These are phyloP conservation scores for Epichloe sp. DNA, from an alignment of 2,329 filamentous ascomycete genomes.

Conservation along the genomic window DNA sequence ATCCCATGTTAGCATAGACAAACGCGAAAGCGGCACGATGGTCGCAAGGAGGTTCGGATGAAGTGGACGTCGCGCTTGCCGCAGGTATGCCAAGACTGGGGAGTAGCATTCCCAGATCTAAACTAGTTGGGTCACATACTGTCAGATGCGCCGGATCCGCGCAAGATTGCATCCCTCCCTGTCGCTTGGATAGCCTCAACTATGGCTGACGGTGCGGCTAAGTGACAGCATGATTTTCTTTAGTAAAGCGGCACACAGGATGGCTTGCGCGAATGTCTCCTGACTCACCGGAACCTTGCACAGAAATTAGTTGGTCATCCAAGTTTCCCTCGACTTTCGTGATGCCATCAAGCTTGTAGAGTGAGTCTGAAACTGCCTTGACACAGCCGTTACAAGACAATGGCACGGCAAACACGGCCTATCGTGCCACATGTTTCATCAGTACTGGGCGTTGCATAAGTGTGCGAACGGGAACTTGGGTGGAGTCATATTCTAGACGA, in stretches of 20 bases:
- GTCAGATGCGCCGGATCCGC: conserved; percentile 75
- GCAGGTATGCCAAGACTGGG: not conserved
- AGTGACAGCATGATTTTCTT: not conserved
- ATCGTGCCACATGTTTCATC: conserved; percentile 22
- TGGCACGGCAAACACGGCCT: conserved; percentile 92
- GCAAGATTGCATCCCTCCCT: conserved; percentile 84
- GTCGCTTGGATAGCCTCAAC: conserved; percentile 80
- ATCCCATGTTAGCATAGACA: conserved; percentile 5
- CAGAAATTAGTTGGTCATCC: conserved; percentile 67
- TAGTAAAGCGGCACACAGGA: not conserved
- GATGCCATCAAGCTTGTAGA: conserved; percentile 69
- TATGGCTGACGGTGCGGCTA: conserved; percentile 76
- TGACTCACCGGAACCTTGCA: conserved; percentile 64
- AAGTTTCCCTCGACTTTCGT: conserved; percentile 72
- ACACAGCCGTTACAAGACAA: conserved; percentile 86
- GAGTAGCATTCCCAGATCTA: not conserved
- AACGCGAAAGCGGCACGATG: not conserved
- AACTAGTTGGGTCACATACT: conserved; percentile 40
- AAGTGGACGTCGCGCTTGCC: not conserved
- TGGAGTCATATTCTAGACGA: not conserved
- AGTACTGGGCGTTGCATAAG: conserved; percentile 9
- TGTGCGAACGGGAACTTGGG: conserved; percentile 7
- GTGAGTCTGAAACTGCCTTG: conserved; percentile 67
- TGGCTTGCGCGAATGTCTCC: not conserved
- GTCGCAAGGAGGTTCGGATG: not conserved